phyloP scores from a whole-genome alignment of 1,284 basidiomycete species.

The Mycosarcoma mackinlayi region DNA sequence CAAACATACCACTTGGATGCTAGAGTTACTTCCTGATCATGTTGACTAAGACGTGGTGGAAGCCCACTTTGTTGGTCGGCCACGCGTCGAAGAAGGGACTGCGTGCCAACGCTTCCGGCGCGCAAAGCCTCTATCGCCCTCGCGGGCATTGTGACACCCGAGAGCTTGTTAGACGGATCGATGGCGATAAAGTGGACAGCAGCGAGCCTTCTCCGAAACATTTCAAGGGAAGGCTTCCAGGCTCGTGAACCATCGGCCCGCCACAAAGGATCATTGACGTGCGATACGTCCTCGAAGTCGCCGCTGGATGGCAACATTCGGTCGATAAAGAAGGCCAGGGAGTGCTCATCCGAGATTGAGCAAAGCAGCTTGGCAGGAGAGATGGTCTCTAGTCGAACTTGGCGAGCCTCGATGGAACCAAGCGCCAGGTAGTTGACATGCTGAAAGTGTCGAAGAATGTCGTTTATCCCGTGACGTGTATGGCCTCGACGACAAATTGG shows the following conservation, averaged over 20 bases:
- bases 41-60: slow-evolving; percentile 2
- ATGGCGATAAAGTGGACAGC: slow-evolving; percentile 18
- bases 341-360: not conserved
- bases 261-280: slow-evolving; percentile 5
- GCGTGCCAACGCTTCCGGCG: slow-evolving; percentile 23
- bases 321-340: not conserved
- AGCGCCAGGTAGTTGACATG: slow-evolving; percentile 32
- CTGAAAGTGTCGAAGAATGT: slow-evolving; percentile 19
- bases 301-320: not conserved
- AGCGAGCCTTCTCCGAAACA: slow-evolving; percentile 10
- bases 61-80: not conserved
- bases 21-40: not conserved
- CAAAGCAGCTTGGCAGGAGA: slow-evolving; percentile 14
- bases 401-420: slow-evolving; percentile 1
- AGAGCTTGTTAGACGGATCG: slow-evolving; percentile 28
- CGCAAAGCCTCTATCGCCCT: slow-evolving; percentile 26
- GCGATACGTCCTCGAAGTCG: not conserved
- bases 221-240: slow-evolving; percentile 6
- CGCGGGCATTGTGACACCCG: slow-evolving; percentile 46
- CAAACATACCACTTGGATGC: slow-evolving; percentile 6
- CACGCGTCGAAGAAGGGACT: not conserved
- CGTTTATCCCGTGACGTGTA: not conserved
- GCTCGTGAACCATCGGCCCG: slow-evolving; percentile 1
- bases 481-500: not conserved
- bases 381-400: not conserved